Evolutionary conservation across 495 filamentous ascomycete species (phyloP), one percentile per base, ranked within the genome.

Genomic region (Aspergillus taichungensis): DNA sequence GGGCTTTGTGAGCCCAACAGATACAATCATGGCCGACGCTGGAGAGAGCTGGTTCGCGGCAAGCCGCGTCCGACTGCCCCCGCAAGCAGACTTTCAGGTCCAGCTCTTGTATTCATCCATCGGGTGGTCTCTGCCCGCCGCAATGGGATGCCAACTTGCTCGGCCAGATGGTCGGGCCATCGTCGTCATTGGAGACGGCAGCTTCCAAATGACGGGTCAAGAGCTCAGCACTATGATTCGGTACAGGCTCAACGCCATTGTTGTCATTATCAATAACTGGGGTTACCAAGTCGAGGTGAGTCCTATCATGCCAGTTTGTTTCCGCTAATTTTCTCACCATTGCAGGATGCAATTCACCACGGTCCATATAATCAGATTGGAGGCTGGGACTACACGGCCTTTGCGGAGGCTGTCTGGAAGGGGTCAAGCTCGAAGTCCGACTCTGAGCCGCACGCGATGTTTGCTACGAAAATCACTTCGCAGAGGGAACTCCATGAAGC

Each of bases 121-220:
- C 31, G 52, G 52, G 24, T 55, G 52, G 52, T 27, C 13, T 35
- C 14, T 51, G n/a, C 48, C 48, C 9, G 52, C 52, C 10, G 40
- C 40, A 1, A 29, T 51, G 30, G 52, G 52, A 0, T 43, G 35
- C 13, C 52, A 55, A 13, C 44, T 71, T 13, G 66, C 59, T 18
- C 56, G 57, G 6, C 54, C 58, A 10, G 57, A 64, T 28, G 30
- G 55, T 5, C 53, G 70, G 9, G 63, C 60, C 0, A 74, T 89
- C 50, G 63, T 89, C 43, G 77, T 87, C 52, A 81, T 80, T 8
- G 85, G 84, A 28, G 85, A 89, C 55, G 85, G 85, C 13, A 77
- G 73, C 30, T 75, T 88, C 53, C 83, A 89, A 53, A 68, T 88
- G 18, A 86, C 84, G 0, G 77, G 64, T 3, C 84, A 88, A 52